Conservation (phyloP, 768 basidiomycete species). For the Trametes cinnabarina region DNA sequence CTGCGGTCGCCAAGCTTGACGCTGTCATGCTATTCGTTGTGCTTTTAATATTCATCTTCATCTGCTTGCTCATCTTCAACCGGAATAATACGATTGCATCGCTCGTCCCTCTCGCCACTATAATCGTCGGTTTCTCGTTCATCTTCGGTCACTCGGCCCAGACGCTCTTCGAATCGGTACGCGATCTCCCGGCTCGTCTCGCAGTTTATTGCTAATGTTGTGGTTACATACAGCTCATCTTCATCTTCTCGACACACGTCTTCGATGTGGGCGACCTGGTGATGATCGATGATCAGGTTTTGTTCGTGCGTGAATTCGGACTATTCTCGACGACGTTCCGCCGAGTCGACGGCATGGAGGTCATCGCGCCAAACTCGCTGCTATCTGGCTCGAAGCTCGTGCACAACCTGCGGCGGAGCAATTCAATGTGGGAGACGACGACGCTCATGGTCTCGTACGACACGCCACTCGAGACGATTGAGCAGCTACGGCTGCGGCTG, state of each 20-base stretch:
- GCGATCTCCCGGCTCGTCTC: conserved; percentile 20
- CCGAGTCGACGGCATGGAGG: conserved; percentile 78
- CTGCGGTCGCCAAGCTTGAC: conserved; percentile 75
- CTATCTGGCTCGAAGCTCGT: conserved; percentile 70
- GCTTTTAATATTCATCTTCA: conserved; percentile 59
- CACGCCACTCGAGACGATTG: conserved; percentile 69
- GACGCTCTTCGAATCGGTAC: conserved; percentile 72
- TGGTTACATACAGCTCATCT: conserved; percentile 56
- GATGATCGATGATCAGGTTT: conserved; percentile 68
- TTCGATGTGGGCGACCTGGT: conserved; percentile 83
- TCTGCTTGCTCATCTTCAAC: conserved; percentile 76
- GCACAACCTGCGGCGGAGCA: conserved; percentile 73
- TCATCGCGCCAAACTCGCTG: conserved; percentile 75
- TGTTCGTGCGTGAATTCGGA: conserved; percentile 75
- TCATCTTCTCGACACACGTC: conserved; percentile 85
- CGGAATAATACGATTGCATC: conserved; percentile 62
- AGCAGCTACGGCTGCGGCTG: conserved; percentile 57
- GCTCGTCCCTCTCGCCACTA: conserved; percentile 74
- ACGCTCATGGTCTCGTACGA: conserved; percentile 62
- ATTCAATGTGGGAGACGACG: conserved; percentile 78
- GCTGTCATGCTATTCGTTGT: conserved; percentile 64
- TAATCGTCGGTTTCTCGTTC: conserved; percentile 82
- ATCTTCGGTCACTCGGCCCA: conserved; percentile 82
- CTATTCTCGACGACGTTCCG: conserved; percentile 77
- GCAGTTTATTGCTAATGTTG: background rate